Percentiles rank a stretch among this genome's conserved stretches.
Evolutionary conservation across 1,139 yeast species (phyloP).

Genomic region (Yamadazyma diddensiae): DNA sequence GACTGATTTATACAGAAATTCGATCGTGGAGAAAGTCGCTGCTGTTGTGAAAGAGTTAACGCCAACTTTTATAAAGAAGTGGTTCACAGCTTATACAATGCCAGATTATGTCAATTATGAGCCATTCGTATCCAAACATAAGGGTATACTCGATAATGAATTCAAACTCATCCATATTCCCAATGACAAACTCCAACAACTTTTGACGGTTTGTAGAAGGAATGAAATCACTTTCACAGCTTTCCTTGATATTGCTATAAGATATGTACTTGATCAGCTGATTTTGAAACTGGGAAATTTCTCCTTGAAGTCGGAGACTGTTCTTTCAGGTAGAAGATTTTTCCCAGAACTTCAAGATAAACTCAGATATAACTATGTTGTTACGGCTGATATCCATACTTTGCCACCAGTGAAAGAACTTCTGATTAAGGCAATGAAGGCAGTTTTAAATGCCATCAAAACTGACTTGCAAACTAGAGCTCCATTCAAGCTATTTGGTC

Average conservation of each 20-base stretch:
- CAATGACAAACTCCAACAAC: conserved; percentile 9
- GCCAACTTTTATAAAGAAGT: conserved; percentile 5
- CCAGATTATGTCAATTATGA: conserved; percentile 17
- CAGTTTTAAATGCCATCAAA: conserved; percentile 8
- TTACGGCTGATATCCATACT: conserved; percentile 12
- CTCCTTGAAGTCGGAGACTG: conserved; percentile 15
- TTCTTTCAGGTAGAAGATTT: conserved; percentile 27
- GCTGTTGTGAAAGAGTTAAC: conserved; percentile 1
- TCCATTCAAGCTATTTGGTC: conserved; percentile 19
- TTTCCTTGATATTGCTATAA: conserved; percentile 18
- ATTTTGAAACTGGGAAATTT: conserved; percentile 13
- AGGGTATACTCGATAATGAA: conserved; percentile 10
- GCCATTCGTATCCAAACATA: conserved; percentile 13
- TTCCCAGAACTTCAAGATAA: conserved; percentile 13
- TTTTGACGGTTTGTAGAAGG: conserved; percentile 15
- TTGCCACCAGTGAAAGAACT: conserved; percentile 15
- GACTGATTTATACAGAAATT: conserved; percentile 1
- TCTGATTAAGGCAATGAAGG: conserved; percentile 6
- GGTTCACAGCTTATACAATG: conserved; percentile 5
- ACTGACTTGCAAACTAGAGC: conserved; percentile 11
- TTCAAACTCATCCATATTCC: conserved; percentile 16
- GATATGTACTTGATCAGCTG: conserved; percentile 21
- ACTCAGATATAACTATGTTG: conserved; percentile 19
- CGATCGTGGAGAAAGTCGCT: background rate
- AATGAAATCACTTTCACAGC: conserved; percentile 26